Percentiles rank a stretch among this genome's conserved stretches.
Evolutionary conservation across 2,329 filamentous ascomycete genomes (phyloP).

Genomic region (Colletotrichum shisoi): DNA sequence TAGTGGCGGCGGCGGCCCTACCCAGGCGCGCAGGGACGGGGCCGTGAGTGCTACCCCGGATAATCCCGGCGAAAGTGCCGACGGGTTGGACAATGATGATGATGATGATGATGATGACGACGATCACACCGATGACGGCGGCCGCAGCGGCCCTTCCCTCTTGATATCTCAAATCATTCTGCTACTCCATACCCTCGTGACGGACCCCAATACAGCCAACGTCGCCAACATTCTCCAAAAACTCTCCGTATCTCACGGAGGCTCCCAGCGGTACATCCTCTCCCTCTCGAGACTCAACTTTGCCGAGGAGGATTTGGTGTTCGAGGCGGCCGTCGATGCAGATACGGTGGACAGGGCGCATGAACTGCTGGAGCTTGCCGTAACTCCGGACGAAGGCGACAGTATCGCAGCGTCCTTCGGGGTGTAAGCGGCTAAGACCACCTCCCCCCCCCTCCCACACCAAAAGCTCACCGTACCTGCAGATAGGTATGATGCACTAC

Average conservation of each 20-base stretch:
- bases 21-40: conserved; percentile 19
- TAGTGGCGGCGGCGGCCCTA: conserved; percentile 22
- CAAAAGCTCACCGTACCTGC: too few species aligned
- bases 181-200: conserved; percentile 63
- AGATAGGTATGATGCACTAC: neutral
- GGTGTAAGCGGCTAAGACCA: conserved; percentile 41
- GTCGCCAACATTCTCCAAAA: conserved; percentile 73
- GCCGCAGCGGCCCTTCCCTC: conserved; percentile 49
- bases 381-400: conserved; percentile 75
- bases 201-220: conserved; percentile 55
- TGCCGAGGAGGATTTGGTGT: conserved; percentile 75
- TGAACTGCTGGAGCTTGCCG: conserved; percentile 78
- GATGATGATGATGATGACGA: too few species aligned
- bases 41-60: conserved; percentile 32
- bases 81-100: conserved; percentile 7
- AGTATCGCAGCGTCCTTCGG: conserved; percentile 55
- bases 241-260: conserved; percentile 72
- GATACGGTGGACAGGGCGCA: conserved; percentile 84
- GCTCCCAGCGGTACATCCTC: conserved; percentile 82
- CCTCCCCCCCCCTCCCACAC: neutral
- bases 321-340: conserved; percentile 78
- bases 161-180: conserved; percentile 59
- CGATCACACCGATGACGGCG: conserved; percentile 12
- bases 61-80: conserved; percentile 21
- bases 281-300: conserved; percentile 86